Evolutionary conservation across 2,329 filamentous ascomycete species (phyloP), one percentile per base, ranked within the genome.

Genomic region (Fonsecaea nubica): DNA sequence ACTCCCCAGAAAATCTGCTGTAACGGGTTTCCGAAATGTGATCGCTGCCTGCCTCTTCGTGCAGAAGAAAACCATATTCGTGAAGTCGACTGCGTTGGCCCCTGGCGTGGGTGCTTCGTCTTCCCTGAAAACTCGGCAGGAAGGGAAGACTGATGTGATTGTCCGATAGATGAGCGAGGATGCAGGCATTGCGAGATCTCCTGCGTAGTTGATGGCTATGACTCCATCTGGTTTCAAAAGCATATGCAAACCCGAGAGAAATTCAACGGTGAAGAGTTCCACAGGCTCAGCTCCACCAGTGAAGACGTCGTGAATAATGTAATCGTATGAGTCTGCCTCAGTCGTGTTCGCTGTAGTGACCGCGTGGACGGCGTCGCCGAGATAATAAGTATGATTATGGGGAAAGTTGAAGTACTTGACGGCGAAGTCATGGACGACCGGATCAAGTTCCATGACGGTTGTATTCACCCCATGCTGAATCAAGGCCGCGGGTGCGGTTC

Each of bases 41-140:
- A 93, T 79, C 0, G 81, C 79, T 3, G 45, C 36, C 4, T 33
- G 21, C 32, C 80, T 76, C 79, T 93, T 94, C 65, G 87, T 89
- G 83, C 95, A 99, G 81, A 97, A 97, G 67, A 98, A 88, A 55
- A 98, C 91, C 86, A 98, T 92, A 81, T 99, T 99, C 76, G 93
- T 92, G 77, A 98, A 97, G 75, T 97, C 92, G 18, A 66, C 64
- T 13, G 81, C 79, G 18, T 82, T 78, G 50, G 80, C 75, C 40
- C 82, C 81, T 25, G 86, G 77, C 7, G 81, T 79, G 30, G 81
- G 79, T 1, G 79, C 78, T 4, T 86, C 81, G 32, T 86, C 84
- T 79, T 99, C 95, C 69, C 95, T 90, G 85, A 93, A 99, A 73
- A 96, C 87, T 67, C 93, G 91, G 80, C 95, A 99, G 3, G 88